Percentiles rank a stretch among this genome's conserved stretches.
Evolutionary conservation across 352 stramenopile species (phyloP).

Genomic region (Phytophthora pistaciae): DNA sequence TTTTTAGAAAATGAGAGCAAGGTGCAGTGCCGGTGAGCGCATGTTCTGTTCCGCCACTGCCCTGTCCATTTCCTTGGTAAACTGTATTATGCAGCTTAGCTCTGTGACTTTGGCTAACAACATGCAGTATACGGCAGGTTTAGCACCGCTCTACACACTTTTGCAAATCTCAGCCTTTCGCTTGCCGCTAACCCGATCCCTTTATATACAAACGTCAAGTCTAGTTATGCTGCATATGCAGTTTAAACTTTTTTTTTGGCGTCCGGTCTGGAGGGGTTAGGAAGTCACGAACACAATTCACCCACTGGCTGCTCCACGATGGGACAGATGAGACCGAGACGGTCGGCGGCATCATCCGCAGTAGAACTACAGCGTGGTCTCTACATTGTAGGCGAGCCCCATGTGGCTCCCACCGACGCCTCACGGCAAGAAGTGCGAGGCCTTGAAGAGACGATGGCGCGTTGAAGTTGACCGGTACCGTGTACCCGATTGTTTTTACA

Average conservation of each 20-base stretch:
- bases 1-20: not conserved
- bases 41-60: not conserved
- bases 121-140: not conserved
- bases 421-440: too few species aligned
- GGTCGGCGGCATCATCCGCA: too few species aligned
- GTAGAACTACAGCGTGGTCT: too few species aligned
- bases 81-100: not conserved
- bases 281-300: too few species aligned
- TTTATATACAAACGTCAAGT: conserved; percentile 1
- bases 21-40: not conserved
- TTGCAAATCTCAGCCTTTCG: conserved; percentile 1
- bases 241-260: not conserved
- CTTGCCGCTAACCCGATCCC: not conserved
- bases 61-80: not conserved
- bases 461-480: too few species aligned
- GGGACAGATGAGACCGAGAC: too few species aligned
- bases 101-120: not conserved
- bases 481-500: too few species aligned
- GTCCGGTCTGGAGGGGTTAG: not conserved
- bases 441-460: too few species aligned
- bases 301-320: too few species aligned
- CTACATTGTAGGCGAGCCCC: too few species aligned
- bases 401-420: too few species aligned
- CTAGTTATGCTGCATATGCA: not conserved
- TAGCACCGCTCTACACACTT: conserved; percentile 1